phyloP scores from a whole-genome alignment of 306 rosid genomes.

The Biancaea sappan region DNA sequence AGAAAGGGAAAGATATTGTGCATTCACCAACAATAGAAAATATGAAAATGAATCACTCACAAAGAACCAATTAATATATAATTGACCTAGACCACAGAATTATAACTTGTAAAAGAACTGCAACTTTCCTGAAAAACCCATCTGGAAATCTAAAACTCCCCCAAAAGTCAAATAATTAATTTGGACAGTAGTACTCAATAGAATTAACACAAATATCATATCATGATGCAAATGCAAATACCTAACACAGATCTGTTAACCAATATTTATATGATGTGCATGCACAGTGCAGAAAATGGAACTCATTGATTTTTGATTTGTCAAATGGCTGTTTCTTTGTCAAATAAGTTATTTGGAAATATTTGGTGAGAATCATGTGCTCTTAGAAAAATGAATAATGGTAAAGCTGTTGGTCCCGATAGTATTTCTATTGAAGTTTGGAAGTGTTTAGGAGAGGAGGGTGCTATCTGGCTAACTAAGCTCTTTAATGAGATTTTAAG shows the following conservation, averaged over 20 bases:
- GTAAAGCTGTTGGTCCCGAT: no score
- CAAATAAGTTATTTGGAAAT: no score
- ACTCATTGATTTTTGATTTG: background rate
- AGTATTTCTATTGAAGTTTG: no score
- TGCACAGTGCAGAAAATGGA: background rate
- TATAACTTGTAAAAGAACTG: background rate
- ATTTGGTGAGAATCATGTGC: background rate
- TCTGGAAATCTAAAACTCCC: background rate
- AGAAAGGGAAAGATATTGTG: background rate
- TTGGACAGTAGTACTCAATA: background rate
- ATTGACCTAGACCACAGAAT: background rate
- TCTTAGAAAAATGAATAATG: no score
- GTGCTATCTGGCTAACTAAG: no score
- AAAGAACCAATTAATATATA: slow-evolving; percentile 3
- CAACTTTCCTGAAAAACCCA: background rate
- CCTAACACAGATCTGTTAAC: background rate
- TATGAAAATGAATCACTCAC: background rate
- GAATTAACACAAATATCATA: background rate
- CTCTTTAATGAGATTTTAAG: no score
- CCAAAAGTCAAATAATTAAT: background rate
- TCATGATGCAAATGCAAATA: background rate
- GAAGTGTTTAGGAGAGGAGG: no score
- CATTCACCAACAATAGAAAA: slow-evolving; percentile 6
- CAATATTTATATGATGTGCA: background rate
- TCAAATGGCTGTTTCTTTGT: background rate